phyloP scores from a whole-genome alignment of 2,329 filamentous ascomycete species.

The Lojkania enalia region DNA sequence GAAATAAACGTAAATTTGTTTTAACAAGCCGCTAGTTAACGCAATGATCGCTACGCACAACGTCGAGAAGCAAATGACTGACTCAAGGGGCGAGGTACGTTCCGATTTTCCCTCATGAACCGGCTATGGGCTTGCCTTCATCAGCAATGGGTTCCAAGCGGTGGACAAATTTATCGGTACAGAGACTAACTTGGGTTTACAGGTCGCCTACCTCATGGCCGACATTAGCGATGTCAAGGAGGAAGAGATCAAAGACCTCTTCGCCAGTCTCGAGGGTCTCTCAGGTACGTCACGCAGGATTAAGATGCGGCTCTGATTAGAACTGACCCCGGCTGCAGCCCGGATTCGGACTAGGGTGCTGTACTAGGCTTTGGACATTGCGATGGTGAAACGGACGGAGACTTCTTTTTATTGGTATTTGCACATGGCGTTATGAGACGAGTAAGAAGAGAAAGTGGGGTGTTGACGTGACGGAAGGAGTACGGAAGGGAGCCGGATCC shows the following conservation, averaged over 20 bases:
- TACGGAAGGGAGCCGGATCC: neutral
- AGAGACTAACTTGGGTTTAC: slow-evolving; percentile 4
- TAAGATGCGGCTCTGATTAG: no score
- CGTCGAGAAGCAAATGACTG: slow-evolving; percentile 98
- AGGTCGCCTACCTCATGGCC: slow-evolving; percentile 94
- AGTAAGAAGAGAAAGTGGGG: no score
- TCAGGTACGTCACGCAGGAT: slow-evolving; percentile 60
- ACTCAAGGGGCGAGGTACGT: slow-evolving; percentile 83
- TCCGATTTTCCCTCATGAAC: no score
- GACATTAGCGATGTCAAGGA: slow-evolving; percentile 87
- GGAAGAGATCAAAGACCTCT: slow-evolving; percentile 82
- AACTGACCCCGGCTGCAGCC: slow-evolving; percentile 26
- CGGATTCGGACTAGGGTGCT: slow-evolving; percentile 54
- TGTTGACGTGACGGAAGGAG: neutral
- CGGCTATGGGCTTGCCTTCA: no score
- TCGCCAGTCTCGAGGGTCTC: slow-evolving; percentile 78
- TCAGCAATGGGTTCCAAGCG: no score
- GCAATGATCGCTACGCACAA: slow-evolving; percentile 94
- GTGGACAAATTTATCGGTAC: no score
- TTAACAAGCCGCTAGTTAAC: slow-evolving; percentile 67
- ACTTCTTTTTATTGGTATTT: neutral
- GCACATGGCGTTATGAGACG: no score
- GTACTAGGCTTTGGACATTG: slow-evolving; percentile 39
- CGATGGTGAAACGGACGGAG: slow-evolving; percentile 5
- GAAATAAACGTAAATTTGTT: neutral